Conservation (phyloP, 1,284 basidiomycete genomes). For the Kwoniella shivajii region DNA sequence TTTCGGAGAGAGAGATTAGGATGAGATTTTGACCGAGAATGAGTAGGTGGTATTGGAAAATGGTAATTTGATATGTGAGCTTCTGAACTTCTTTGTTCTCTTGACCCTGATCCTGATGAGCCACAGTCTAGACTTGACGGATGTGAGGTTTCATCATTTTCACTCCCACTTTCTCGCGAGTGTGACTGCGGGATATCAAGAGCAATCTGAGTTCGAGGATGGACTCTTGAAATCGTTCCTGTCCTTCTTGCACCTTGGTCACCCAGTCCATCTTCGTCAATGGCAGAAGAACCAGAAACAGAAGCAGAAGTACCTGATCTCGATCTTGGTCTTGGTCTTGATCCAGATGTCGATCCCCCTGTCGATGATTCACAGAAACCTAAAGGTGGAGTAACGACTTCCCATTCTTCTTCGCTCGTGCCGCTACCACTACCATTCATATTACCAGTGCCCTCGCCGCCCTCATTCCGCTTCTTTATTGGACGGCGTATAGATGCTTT, state of each 20-base stretch:
- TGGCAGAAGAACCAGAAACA: not conserved
- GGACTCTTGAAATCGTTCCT: not conserved
- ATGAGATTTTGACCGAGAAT: not conserved
- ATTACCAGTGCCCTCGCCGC: too few relatives aligned
- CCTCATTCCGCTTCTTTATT: too few relatives aligned
- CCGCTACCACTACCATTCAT: too few relatives aligned
- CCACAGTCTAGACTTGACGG: too few relatives aligned
- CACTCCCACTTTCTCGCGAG: too few relatives aligned
- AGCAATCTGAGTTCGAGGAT: not conserved
- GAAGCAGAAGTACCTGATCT: not conserved
- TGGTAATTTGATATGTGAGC: not conserved
- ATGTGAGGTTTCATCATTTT: too few relatives aligned
- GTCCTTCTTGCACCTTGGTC: not conserved
- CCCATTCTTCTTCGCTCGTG: conserved; percentile 1
- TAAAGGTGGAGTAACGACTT: not conserved
- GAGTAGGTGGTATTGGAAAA: not conserved
- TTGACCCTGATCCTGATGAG: not conserved
- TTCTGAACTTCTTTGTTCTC: not conserved
- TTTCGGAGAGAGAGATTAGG: too few relatives aligned
- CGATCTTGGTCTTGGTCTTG: not conserved
- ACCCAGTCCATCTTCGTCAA: not conserved
- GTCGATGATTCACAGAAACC: not conserved
- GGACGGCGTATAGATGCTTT: not conserved
- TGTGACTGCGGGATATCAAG: too few relatives aligned
- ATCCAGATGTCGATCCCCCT: not conserved